Evolutionary conservation across 495 filamentous ascomycete genomes (phyloP), one percentile per base, ranked within the genome.

Genomic region (Penicillium canescens): DNA sequence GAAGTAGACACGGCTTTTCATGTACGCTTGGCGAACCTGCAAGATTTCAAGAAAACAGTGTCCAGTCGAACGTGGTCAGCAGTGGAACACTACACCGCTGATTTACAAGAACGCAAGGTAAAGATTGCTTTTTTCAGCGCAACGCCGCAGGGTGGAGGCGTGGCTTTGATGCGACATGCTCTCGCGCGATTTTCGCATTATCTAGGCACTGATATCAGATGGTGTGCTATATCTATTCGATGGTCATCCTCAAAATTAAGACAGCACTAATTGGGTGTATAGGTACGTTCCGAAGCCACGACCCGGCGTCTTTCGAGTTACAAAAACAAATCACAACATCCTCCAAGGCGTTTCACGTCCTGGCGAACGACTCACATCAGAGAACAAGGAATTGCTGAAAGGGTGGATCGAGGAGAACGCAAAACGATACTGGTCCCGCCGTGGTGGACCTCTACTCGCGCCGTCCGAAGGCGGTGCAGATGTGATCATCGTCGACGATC

Each of bases 241-340:
- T 18, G 18, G 18, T 18, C 18, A 18, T 18, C 18, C 18, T 18
- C 18, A 18, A 18, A 18, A 18, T 18, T 18, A 18, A 18, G 18
- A 31, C 6, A 21, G 14, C 5, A 23, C 47, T 50, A 39, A 50
- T 14, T n/a, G 3, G 5, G 14, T 34, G 0, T 6, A 21, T 10
- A 85, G 80, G 80, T 85, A 82, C 60, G 91, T 95, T 3, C 91
- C 91, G 5, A 92, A 91, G 62, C 91, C 91, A 14, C 86, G 86
- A 33, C 90, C 90, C 0, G 88, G 86, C 14, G 87, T 93, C 13
- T 96, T 95, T 69, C 82, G 89, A 33, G 86, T 91, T 53, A 96
- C 91, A 50, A 96, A 96, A 71, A 92, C 85, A 42, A 89, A 91
- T 59, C 91, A 96, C 79, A 96, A 96, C 65, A 94, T 94, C 60